phyloP scores from a whole-genome alignment of 2,329 filamentous ascomycete species.

The Ophiosphaerella herpotricha region DNA sequence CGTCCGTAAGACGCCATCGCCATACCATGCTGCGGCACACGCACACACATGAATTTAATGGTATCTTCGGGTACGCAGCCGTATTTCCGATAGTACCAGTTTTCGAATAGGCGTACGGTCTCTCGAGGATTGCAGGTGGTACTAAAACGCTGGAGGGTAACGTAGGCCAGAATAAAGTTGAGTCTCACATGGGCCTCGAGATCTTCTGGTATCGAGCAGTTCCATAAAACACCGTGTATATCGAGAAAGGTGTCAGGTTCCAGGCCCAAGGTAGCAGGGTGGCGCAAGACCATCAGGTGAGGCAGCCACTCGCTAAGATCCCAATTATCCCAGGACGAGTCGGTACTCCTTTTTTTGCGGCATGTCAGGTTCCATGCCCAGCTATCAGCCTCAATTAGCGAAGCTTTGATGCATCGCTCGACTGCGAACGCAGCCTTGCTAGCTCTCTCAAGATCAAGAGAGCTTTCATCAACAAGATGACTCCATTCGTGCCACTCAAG shows the following conservation, averaged over 20 bases:
- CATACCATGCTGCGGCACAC: slow-evolving; percentile 8
- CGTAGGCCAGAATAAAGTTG: slow-evolving; percentile 21
- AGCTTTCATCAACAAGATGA: not conserved
- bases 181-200: slow-evolving; percentile 9
- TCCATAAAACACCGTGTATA: not conserved
- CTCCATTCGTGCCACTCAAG: not conserved
- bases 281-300: slow-evolving; percentile 22
- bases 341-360: not conserved
- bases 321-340: not conserved
- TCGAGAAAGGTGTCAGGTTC: slow-evolving; percentile 14
- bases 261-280: slow-evolving; percentile 14
- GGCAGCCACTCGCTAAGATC: slow-evolving; percentile 25
- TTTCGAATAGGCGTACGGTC: not conserved
- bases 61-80: not conserved
- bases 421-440: not conserved
- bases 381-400: not conserved
- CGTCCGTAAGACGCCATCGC: slow-evolving; percentile 2
- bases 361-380: not conserved
- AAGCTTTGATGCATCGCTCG: not conserved
- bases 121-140: not conserved
- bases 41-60: slow-evolving; percentile 6
- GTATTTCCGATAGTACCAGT: not conserved
- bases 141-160: slow-evolving; percentile 12
- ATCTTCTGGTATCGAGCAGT: not conserved
- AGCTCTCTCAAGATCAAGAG: not conserved